A percentile compares a stretch with the other conserved stretches of the same genome.
phyloP scores from a whole-genome alignment of 495 filamentous ascomycete genomes.

The Cudoniella acicularis region DNA sequence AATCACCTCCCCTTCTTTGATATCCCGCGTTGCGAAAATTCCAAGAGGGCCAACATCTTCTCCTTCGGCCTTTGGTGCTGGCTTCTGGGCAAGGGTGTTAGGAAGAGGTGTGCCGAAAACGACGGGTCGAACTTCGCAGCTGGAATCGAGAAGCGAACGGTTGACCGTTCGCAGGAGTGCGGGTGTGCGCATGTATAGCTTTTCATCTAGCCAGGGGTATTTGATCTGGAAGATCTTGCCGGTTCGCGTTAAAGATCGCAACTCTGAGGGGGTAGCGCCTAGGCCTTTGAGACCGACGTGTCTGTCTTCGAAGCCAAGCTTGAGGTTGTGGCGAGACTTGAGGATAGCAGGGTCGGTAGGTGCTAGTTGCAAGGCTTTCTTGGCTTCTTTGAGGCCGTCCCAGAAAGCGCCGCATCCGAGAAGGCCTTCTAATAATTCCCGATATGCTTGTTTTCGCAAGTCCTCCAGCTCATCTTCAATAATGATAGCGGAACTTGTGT shows the following conservation, averaged over 20 bases:
- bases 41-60: slow-evolving; percentile 22
- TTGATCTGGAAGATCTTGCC: slow-evolving; percentile 17
- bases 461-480: slow-evolving; percentile 13
- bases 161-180: slow-evolving; percentile 12
- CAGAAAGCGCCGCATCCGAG: slow-evolving; percentile 13
- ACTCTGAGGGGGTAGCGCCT: background rate
- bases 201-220: slow-evolving; percentile 14
- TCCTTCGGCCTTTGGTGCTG: background rate
- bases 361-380: slow-evolving; percentile 11
- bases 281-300: background rate
- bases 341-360: slow-evolving; percentile 12
- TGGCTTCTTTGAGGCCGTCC: slow-evolving; percentile 14
- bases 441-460: slow-evolving; percentile 4
- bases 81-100: background rate
- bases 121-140: slow-evolving; percentile 6
- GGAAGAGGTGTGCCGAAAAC: slow-evolving; percentile 6
- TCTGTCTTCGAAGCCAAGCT: slow-evolving; percentile 2
- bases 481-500: background rate
- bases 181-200: slow-evolving; percentile 10
- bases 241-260: background rate
- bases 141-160: background rate
- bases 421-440: slow-evolving; percentile 6
- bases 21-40: slow-evolving; percentile 19
- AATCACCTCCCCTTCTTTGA: slow-evolving; percentile 12
- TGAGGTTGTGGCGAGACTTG: background rate